These are phyloP conservation scores for Daldinia grandis DNA, from an alignment of 495 filamentous ascomycete genomes.

Conservation along the genomic window DNA sequence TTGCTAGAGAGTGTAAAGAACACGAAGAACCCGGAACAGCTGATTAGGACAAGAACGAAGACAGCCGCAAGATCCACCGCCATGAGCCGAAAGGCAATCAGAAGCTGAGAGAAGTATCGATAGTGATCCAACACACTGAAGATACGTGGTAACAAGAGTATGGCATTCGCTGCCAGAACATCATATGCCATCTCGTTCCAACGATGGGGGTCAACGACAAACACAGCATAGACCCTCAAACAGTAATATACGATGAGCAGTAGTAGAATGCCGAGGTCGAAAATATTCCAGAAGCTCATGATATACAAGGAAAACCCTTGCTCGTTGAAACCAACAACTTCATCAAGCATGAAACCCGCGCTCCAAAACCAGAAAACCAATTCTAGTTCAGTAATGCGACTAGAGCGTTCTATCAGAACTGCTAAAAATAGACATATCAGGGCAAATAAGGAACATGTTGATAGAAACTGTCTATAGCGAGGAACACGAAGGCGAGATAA, in stretches of 20 bases:
- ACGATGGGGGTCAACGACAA: constrained; percentile 73
- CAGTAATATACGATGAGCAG: constrained; percentile 87
- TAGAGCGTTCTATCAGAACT: constrained; percentile 73
- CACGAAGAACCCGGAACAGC: constrained; percentile 92
- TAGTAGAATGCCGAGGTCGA: constrained; percentile 88
- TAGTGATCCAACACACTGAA: constrained; percentile 94
- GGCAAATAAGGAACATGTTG: constrained; percentile 81
- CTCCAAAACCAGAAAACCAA: constrained; percentile 97
- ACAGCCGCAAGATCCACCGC: constrained; percentile 85
- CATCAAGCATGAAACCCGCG: constrained; percentile 95
- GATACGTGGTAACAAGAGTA: constrained; percentile 86
- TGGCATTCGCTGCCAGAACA: constrained; percentile 85
- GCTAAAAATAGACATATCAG: constrained; percentile 84
- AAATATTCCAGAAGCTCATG: constrained; percentile 96
- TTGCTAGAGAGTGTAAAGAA: constrained; percentile 83
- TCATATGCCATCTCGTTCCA: constrained; percentile 87
- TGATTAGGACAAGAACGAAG: constrained; percentile 80
- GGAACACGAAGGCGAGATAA: constrained; percentile 88
- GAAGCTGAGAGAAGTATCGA: constrained; percentile 90
- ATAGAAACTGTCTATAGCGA: constrained; percentile 86
- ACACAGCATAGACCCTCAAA: constrained; percentile 84
- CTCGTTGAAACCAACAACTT: constrained; percentile 90
- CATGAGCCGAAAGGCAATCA: constrained; percentile 94
- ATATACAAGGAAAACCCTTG: constrained; percentile 94
- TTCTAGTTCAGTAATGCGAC: constrained; percentile 80